Evolutionary conservation across 805 yeast species (phyloP).

Genomic region (Yamadazyma ubonensis): DNA sequence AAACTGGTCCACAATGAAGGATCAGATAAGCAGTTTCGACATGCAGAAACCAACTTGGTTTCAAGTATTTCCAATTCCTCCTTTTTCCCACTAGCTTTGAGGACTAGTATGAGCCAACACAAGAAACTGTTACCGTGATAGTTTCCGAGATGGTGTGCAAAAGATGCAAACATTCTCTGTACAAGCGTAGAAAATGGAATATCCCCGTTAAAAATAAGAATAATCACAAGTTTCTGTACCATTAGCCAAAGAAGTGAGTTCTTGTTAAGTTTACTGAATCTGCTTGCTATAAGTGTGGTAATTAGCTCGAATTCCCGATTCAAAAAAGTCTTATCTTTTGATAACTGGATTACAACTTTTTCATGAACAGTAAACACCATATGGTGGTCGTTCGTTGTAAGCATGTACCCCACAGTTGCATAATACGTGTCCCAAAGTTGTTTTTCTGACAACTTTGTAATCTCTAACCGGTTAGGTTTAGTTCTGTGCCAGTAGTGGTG

Average conservation of each 20-base stretch:
- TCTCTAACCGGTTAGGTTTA: constrained; percentile 2
- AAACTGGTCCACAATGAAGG: constrained; percentile 25
- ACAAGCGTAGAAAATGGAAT: neutral
- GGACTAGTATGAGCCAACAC: constrained; percentile 27
- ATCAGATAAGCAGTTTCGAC: constrained; percentile 21
- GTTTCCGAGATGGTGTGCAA: constrained; percentile 37
- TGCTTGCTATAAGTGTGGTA: constrained; percentile 29
- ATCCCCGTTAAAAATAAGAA: constrained; percentile 1
- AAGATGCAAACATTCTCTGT: constrained; percentile 25
- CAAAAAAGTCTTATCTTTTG: constrained; percentile 7
- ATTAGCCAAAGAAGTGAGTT: constrained; percentile 39
- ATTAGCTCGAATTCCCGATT: constrained; percentile 29
- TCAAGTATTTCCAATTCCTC: neutral
- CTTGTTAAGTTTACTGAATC: constrained; percentile 36
- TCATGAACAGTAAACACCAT: constrained; percentile 32
- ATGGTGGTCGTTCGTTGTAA: constrained; percentile 41
- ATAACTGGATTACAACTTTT: constrained; percentile 16
- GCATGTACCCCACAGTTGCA: constrained; percentile 33
- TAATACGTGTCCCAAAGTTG: constrained; percentile 21
- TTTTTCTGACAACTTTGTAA: neutral
- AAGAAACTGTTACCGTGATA: constrained; percentile 36
- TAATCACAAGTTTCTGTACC: constrained; percentile 23
- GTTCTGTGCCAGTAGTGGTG: constrained; percentile 29
- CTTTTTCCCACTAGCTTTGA: constrained; percentile 1
- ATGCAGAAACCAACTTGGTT: constrained; percentile 9